These are phyloP conservation scores for Basipetospora chlamydospora DNA, from an alignment of 2,329 filamentous ascomycete genomes.

Conservation along the genomic window DNA sequence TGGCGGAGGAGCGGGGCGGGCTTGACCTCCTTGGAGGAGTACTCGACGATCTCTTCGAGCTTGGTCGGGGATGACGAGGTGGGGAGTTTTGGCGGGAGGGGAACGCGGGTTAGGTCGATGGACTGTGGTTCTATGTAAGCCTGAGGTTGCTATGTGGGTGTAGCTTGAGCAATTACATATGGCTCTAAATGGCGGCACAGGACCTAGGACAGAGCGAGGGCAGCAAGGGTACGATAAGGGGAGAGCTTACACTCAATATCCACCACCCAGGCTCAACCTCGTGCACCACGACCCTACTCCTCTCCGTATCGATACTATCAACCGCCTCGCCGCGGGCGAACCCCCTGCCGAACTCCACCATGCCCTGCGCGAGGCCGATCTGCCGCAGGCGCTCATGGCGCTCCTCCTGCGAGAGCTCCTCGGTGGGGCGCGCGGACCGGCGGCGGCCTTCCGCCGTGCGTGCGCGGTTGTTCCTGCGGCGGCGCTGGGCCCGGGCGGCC, in stretches of 20 bases:
- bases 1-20: conserved; percentile 63
- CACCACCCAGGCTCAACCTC: conserved; percentile 91
- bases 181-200: not conserved
- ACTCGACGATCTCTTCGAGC: conserved; percentile 45
- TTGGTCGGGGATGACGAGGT: conserved; percentile 25
- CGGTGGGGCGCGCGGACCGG: conserved; percentile 23
- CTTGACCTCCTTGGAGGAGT: conserved; percentile 81
- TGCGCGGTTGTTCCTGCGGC: conserved; percentile 22
- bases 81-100: conserved; percentile 41
- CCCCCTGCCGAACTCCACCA: conserved; percentile 81
- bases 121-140: conserved; percentile 32
- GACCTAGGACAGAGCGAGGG: not conserved
- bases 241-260: conserved; percentile 63
- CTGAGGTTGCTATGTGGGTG: too few relatives aligned
- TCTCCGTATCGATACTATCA: conserved; percentile 83
- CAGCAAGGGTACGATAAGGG: not conserved
- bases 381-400: conserved; percentile 79
- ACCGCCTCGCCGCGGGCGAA: conserved; percentile 68
- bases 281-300: conserved; percentile 66
- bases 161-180: not conserved
- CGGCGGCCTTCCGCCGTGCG: conserved; percentile 18
- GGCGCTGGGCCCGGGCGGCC: conserved; percentile 23
- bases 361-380: conserved; percentile 90
- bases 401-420: conserved; percentile 42
- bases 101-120: conserved; percentile 63